These are phyloP conservation scores for Zymoseptoria passerinii DNA, from an alignment of 2,329 filamentous ascomycete genomes.

Conservation along the genomic window DNA sequence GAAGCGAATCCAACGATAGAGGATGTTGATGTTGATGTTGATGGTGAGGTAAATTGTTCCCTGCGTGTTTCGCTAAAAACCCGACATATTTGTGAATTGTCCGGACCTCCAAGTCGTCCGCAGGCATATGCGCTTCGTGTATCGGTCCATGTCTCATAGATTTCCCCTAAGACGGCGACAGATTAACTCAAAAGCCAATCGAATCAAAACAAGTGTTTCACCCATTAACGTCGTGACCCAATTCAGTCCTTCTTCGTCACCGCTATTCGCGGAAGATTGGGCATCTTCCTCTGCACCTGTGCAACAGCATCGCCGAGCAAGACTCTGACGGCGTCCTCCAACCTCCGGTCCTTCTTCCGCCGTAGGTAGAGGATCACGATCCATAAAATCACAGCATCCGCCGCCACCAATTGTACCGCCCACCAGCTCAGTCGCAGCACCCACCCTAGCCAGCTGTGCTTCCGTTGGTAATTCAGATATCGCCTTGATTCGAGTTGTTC, in stretches of 20 bases:
- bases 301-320: conserved; percentile 44
- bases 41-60: neutral
- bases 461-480: conserved; percentile 59
- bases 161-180: neutral
- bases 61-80: neutral
- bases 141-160: neutral
- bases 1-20: conserved; percentile 33
- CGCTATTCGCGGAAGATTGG: conserved; percentile 19
- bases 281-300: conserved; percentile 30
- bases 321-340: conserved; percentile 66
- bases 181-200: neutral
- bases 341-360: conserved; percentile 57
- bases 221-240: neutral
- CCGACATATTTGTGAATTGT: neutral
- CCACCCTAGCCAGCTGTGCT: conserved; percentile 61
- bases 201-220: neutral
- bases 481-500: conserved; percentile 79
- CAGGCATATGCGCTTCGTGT: neutral
- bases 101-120: neutral
- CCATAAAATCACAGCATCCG: conserved; percentile 60
- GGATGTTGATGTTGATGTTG: neutral
- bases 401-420: conserved; percentile 61
- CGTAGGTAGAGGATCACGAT: conserved; percentile 65
- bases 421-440: conserved; percentile 62
- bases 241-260: conserved; percentile 13